Conservation (phyloP, 148 eudicot species). For the Rhododendron molle region DNA sequence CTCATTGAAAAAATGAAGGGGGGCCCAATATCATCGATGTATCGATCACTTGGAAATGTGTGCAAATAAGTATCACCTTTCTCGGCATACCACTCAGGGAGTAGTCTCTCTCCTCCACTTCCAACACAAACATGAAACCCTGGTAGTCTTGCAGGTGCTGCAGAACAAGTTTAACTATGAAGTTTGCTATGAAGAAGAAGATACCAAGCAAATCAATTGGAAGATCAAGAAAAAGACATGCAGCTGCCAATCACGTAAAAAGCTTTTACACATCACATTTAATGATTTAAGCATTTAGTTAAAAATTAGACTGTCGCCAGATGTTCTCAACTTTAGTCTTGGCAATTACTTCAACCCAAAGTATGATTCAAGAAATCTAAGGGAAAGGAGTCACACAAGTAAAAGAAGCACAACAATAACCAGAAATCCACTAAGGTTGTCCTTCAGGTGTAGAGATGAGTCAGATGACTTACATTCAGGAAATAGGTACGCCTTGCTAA, state of each 20-base stretch:
- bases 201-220: background rate
- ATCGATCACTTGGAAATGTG: background rate
- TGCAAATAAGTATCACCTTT: constrained; percentile 48
- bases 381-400: background rate
- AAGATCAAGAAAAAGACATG: background rate
- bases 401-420: background rate
- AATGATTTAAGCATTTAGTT: background rate
- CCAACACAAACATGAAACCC: constrained; percentile 97
- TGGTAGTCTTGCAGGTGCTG: constrained; percentile 98
- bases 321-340: background rate
- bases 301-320: background rate
- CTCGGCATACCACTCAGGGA: constrained; percentile 91
- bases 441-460: constrained; percentile 12
- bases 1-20: background rate
- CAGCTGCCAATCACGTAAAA: background rate
- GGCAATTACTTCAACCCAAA: background rate
- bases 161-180: constrained; percentile 6
- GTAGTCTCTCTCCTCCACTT: constrained; percentile 88
- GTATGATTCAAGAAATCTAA: background rate
- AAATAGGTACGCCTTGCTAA: constrained; percentile 92
- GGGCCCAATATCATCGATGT: background rate
- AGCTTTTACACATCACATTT: background rate
- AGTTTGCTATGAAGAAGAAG: background rate
- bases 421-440: background rate
- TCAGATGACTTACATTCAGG: constrained; percentile 77